Conservation (phyloP, 2,329 filamentous ascomycete genomes). For the Curvularia verruculosa region DNA sequence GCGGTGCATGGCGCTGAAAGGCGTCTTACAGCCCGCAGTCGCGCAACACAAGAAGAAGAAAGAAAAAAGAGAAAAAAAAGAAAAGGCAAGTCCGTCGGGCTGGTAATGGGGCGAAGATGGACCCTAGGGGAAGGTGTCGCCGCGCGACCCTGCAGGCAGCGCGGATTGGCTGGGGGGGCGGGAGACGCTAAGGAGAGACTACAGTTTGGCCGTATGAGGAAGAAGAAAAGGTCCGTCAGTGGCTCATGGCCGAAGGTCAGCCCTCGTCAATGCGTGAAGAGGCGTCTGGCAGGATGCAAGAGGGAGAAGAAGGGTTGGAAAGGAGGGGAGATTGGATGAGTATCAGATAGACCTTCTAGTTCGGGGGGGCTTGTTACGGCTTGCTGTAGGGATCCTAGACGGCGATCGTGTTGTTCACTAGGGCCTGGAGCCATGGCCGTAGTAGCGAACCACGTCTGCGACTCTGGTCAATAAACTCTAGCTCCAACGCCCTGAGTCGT, state of each 20-base stretch:
- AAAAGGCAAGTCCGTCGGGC: neutral
- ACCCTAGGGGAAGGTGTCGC: constrained; percentile 13
- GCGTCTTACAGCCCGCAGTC: constrained; percentile 2
- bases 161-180: constrained; percentile 15
- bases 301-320: neutral
- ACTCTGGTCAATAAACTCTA: neutral
- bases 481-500: constrained; percentile 6
- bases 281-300: constrained; percentile 1
- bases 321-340: constrained; percentile 9
- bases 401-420: constrained; percentile 18
- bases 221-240: neutral
- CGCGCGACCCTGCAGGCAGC: constrained; percentile 24
- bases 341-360: constrained; percentile 9
- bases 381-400: constrained; percentile 13
- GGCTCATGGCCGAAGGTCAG: constrained; percentile 5
- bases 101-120: neutral
- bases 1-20: constrained; percentile 39
- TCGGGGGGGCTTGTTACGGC: constrained; percentile 11
- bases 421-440: constrained; percentile 8
- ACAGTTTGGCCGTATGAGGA: neutral
- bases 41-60: constrained; percentile 8
- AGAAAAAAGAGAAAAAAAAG: no score
- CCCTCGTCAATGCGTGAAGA: neutral
- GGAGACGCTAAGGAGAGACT: constrained; percentile 18
- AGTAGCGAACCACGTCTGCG: constrained; percentile 1